Evolutionary conservation across 306 rosid species (phyloP).

Genomic region (Cyclanthera cordifolia): DNA sequence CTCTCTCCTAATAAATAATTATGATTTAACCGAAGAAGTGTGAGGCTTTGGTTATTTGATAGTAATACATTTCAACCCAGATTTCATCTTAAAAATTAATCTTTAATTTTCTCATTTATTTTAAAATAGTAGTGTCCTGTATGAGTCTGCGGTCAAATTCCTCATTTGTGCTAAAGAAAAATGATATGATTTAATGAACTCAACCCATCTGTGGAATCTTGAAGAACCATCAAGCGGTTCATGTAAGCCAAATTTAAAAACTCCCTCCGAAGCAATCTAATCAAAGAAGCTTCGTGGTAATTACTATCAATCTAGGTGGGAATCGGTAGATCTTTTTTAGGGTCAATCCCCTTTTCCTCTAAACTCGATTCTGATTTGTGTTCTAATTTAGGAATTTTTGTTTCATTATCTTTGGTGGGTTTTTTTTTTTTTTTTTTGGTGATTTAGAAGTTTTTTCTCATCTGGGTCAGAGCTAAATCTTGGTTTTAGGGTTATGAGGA

Average conservation of each 20-base stretch:
- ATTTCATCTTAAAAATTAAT: too few relatives aligned
- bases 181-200: too few relatives aligned
- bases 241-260: neutral
- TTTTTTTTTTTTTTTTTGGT: too few relatives aligned
- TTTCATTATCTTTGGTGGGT: conserved; percentile 8
- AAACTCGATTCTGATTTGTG: neutral
- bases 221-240: conserved; percentile 2
- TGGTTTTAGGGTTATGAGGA: conserved; percentile 50
- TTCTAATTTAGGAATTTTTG: neutral
- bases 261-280: conserved; percentile 16
- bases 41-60: too few relatives aligned
- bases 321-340: neutral
- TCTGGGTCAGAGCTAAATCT: conserved; percentile 29
- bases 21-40: too few relatives aligned
- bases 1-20: too few relatives aligned
- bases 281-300: conserved; percentile 16
- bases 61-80: too few relatives aligned
- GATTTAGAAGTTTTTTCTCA: conserved; percentile 4
- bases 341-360: neutral
- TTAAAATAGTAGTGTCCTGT: too few relatives aligned
- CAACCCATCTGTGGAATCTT: conserved; percentile 18
- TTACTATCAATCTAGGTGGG: neutral
- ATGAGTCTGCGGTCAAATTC: too few relatives aligned
- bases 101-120: too few relatives aligned
- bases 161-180: too few relatives aligned